Conservation (phyloP, 73 alveolate genomes). For the Paramecium tetraurelia region DNA sequence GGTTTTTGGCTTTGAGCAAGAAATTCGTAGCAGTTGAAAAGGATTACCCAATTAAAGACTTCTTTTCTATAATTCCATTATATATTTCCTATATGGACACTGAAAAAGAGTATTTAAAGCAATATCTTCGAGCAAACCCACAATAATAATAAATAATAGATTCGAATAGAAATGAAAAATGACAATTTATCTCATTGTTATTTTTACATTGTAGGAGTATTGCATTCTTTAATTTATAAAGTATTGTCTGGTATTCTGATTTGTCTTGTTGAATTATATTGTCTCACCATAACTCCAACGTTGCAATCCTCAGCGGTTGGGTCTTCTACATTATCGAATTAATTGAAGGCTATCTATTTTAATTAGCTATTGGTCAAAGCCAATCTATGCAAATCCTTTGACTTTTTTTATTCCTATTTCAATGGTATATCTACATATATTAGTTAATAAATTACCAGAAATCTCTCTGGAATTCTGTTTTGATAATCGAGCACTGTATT, state of each 20-base stretch:
- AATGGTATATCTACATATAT: not conserved
- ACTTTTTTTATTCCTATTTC: not conserved
- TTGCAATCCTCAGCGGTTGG: not conserved
- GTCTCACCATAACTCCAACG: not conserved
- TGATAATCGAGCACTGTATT: constrained; percentile 14
- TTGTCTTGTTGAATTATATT: constrained; percentile 26
- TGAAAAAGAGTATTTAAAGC: not conserved
- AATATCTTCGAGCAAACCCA: not conserved
- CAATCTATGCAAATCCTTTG: constrained; percentile 7
- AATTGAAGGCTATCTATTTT: not conserved
- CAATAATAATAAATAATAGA: not conserved
- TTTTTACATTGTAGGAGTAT: constrained; percentile 8
- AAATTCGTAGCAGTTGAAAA: not conserved
- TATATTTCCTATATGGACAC: not conserved
- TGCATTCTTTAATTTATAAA: not conserved
- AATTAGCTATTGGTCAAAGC: constrained; percentile 2
- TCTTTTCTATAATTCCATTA: not conserved
- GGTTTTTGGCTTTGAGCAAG: not conserved
- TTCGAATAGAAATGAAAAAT: not conserved
- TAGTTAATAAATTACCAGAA: not conserved
- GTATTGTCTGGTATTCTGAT: not conserved
- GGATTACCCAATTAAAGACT: not conserved
- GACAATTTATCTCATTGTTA: not conserved
- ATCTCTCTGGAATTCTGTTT: not conserved
- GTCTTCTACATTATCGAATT: not conserved